Conservation (phyloP, 2,329 filamentous ascomycete genomes). For the Didymella keratinophila region DNA sequence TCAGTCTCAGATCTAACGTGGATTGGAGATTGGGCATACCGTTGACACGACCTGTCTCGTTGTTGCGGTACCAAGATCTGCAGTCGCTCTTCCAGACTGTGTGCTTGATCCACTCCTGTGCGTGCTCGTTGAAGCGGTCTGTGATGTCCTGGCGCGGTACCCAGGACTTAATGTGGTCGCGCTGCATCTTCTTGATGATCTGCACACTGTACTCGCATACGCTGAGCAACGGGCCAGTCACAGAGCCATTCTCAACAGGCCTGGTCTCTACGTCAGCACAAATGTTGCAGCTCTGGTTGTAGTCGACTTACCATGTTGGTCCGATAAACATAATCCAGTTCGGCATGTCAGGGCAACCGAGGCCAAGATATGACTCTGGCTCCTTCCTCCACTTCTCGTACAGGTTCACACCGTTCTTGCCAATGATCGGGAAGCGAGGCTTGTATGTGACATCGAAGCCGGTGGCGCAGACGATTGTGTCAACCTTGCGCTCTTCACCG, state of each 20-base stretch:
- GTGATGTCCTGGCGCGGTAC: constrained; percentile 53
- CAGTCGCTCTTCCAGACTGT: constrained; percentile 60
- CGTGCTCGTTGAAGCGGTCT: constrained; percentile 55
- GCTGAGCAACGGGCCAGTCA: constrained; percentile 52
- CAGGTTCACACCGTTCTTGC: constrained; percentile 51
- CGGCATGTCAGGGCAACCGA: constrained; percentile 54
- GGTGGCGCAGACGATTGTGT: constrained; percentile 57
- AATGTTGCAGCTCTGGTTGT: too few relatives aligned
- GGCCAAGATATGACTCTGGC: constrained; percentile 53
- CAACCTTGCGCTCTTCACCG: constrained; percentile 52
- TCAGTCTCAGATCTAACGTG: constrained; percentile 3
- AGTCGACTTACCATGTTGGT: constrained; percentile 35
- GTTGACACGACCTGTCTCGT: constrained; percentile 47
- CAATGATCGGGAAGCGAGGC: constrained; percentile 55
- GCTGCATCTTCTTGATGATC: constrained; percentile 57
- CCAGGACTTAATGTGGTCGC: constrained; percentile 55
- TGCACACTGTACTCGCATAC: constrained; percentile 54
- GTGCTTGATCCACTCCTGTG: constrained; percentile 58
- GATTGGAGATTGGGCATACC: constrained; percentile 8
- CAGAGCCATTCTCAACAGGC: constrained; percentile 57
- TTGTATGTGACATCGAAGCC: constrained; percentile 56
- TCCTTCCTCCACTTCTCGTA: constrained; percentile 52
- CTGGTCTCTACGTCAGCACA: constrained; percentile 26
- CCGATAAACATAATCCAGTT: constrained; percentile 55
- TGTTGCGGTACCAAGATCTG: constrained; percentile 57